Evolutionary conservation across 176 grass and related monocot species (phyloP).

Genomic region (Oryza punctata): DNA sequence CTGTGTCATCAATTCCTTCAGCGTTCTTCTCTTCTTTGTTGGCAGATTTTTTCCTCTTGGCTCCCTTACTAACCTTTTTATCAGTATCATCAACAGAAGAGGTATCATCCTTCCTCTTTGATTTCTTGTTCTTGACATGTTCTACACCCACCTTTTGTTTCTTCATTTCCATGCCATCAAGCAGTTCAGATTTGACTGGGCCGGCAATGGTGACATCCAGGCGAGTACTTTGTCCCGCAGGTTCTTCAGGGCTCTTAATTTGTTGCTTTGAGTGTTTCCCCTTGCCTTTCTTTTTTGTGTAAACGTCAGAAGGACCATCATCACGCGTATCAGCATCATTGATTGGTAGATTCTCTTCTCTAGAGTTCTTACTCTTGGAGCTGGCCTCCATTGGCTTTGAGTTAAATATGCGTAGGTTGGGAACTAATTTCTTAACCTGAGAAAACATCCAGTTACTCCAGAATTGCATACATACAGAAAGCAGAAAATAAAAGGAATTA

Average conservation of each 20-base stretch:
- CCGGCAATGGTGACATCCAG: not conserved
- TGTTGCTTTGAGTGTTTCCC: slow-evolving; percentile 46
- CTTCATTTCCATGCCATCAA: slow-evolving; percentile 24
- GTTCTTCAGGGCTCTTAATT: slow-evolving; percentile 13
- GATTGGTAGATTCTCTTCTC: slow-evolving; percentile 31
- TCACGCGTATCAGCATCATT: slow-evolving; percentile 30
- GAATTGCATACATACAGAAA: not conserved
- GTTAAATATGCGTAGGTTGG: slow-evolving; percentile 74
- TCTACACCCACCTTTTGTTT: slow-evolving; percentile 19
- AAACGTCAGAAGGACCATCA: slow-evolving; percentile 2
- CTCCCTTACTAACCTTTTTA: slow-evolving; percentile 31
- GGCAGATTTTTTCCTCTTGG: slow-evolving; percentile 45
- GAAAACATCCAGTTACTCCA: slow-evolving; percentile 2
- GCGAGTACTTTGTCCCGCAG: slow-evolving; percentile 1
- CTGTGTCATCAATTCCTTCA: slow-evolving; percentile 63
- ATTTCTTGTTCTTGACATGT: slow-evolving; percentile 24
- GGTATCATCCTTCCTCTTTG: slow-evolving; percentile 47
- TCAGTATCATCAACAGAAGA: slow-evolving; percentile 25
- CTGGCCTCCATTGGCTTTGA: slow-evolving; percentile 67
- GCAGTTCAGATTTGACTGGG: slow-evolving; percentile 32
- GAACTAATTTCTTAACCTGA: slow-evolving; percentile 74
- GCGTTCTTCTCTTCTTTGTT: slow-evolving; percentile 41
- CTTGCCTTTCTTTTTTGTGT: slow-evolving; percentile 40
- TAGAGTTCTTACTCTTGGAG: slow-evolving; percentile 37
- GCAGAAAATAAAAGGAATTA: slow-evolving; percentile 8